Base-by-base conservation (phyloP, 768 basidiomycete species). In the Auriscalpium orientale region DNA sequence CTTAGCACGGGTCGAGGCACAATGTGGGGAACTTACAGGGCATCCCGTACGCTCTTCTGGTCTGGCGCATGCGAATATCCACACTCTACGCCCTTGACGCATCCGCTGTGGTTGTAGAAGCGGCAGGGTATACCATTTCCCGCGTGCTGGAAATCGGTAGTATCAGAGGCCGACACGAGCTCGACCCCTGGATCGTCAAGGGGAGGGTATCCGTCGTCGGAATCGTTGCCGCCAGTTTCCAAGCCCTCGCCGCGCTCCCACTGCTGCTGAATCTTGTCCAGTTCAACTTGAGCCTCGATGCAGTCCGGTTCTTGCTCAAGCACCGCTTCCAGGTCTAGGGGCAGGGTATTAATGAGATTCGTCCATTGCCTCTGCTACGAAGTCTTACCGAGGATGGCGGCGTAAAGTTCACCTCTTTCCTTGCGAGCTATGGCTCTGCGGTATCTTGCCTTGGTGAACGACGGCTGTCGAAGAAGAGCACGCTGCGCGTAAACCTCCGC, bases 81-180 rank as follows among this genome's bases (percentile, higher is more conserved):
- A 60, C 82, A 84, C 2, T 58, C 54, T 8, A 18, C 51, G 0
- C 80, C 78, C 3, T 72, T 68, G 10, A 56, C 64, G 62, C 82
- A 83, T 0, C 78, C 78, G 16, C 72, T 69, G 56, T 77, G 80
- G 54, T 84, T 84, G 63, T 83, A 81, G 63, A 78, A 79, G 46
- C 76, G 71, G 64, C 82, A 84, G 0, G 81, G 76, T 2, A 74
- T 70, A 3, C 75, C 74, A 49, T 80, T 82, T 4, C 81, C 82
- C 1, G 62, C 63, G 56, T 82, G 81, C 40, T 70, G 68, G 57
- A 72, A 81, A 59, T 83, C 82, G 51, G 78, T 80, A 11, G 79
- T 79, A 64, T 82, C 82, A 0, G 78, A 80, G 9, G 73, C 69
- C 1, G 74, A 73, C 8, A 71, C 74, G 47, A 73, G 65, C 28